These are phyloP conservation scores for Pichia sp. DNA, from an alignment of 1,139 yeast genomes.

Conservation along the genomic window DNA sequence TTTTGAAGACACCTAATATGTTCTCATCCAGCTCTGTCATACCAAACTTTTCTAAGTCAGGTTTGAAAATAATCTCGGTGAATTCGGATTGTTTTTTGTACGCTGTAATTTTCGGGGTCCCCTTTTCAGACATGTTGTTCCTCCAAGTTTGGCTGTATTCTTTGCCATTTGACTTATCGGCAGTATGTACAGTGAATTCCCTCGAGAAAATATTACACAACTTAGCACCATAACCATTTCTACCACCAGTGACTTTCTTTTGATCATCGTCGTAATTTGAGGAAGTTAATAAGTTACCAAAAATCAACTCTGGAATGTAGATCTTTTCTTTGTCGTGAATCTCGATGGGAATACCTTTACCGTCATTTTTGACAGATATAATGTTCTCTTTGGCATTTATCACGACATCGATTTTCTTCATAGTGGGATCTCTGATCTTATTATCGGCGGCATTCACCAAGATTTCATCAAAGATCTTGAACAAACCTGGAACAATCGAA, in stretches of 20 bases:
- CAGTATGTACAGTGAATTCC: slow-evolving; percentile 83
- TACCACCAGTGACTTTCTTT: slow-evolving; percentile 96
- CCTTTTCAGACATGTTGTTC: slow-evolving; percentile 74
- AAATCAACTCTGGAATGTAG: slow-evolving; percentile 92
- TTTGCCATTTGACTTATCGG: slow-evolving; percentile 61
- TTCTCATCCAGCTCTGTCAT: slow-evolving; percentile 83
- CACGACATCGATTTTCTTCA: slow-evolving; percentile 78
- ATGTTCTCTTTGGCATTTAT: slow-evolving; percentile 72
- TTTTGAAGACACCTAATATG: slow-evolving; percentile 72
- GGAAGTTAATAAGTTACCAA: slow-evolving; percentile 91
- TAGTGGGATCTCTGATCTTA: slow-evolving; percentile 87
- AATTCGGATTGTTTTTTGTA: slow-evolving; percentile 63
- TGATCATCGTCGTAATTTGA: slow-evolving; percentile 94
- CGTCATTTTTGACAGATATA: slow-evolving; percentile 85
- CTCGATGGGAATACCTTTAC: slow-evolving; percentile 93
- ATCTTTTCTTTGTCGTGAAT: slow-evolving; percentile 88
- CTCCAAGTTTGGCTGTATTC: slow-evolving; percentile 81
- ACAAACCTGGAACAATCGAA: slow-evolving; percentile 88
- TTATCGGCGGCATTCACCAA: slow-evolving; percentile 98
- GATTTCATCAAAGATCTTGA: slow-evolving; percentile 95
- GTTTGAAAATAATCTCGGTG: slow-evolving; percentile 84
- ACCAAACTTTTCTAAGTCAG: slow-evolving; percentile 78
- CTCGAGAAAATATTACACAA: slow-evolving; percentile 90
- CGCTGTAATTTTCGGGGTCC: slow-evolving; percentile 68
- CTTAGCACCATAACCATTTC: slow-evolving; percentile 98